Percentiles rank a stretch among this genome's conserved stretches.
These are phyloP conservation scores for Eucalyptus cloeziana DNA, from an alignment of 345 rosid genomes.

Conservation along the genomic window DNA sequence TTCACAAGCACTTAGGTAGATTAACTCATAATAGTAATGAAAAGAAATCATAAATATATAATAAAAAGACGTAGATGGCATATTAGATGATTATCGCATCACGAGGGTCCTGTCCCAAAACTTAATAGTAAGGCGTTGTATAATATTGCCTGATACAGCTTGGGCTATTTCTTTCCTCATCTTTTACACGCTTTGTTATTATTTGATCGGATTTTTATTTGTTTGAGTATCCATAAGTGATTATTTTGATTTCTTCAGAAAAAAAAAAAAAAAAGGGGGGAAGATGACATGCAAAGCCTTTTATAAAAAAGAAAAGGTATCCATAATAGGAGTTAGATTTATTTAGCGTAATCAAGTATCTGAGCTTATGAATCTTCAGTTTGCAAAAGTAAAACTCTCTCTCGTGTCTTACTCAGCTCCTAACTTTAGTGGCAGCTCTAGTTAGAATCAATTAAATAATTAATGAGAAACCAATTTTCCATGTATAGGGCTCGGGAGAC, in stretches of 20 bases:
- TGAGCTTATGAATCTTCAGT: background rate
- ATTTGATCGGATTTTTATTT: no score
- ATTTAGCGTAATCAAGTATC: background rate
- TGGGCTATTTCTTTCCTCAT: background rate
- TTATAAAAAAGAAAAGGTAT: no score
- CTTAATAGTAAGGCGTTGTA: background rate
- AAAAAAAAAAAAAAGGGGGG: no score
- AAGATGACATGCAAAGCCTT: background rate
- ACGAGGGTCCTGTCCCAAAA: rapidly evolving
- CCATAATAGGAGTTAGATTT: background rate
- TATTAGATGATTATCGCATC: background rate
- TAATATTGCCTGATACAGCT: background rate
- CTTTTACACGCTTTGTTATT: background rate
- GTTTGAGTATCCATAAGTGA: no score
- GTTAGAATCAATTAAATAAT: no score
- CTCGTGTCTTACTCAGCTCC: background rate
- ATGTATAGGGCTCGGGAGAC: no score
- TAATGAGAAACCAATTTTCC: no score
- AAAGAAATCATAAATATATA: no score
- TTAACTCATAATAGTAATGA: no score
- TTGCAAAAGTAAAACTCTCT: background rate
- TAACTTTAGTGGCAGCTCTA: no score
- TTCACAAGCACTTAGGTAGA: no score
- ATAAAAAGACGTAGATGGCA: background rate
- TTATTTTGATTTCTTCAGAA: no score